Evolutionary conservation across 2,329 filamentous ascomycete genomes (phyloP), one percentile per base, ranked within the genome.

Genomic region (Ilyonectria mors-panacis): DNA sequence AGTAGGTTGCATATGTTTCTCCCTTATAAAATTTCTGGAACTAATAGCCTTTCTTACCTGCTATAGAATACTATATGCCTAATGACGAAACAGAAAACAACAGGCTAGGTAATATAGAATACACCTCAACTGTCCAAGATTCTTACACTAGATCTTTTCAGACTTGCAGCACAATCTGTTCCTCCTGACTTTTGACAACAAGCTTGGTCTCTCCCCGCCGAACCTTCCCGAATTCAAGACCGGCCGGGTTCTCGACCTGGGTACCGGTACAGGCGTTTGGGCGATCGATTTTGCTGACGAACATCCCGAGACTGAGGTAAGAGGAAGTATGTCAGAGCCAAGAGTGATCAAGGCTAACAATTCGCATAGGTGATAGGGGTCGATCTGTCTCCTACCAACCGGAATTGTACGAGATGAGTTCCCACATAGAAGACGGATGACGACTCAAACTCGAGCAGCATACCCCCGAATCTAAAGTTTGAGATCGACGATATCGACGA

Each of bases 221-320:
- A 59, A 59, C 21, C 45, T 50, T 9, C 45, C 45, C 8, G 21
- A 6, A 6, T 59, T 33, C 15, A 50, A 39, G 2, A 21, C 48
- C 13, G 13, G 48, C 12, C 56, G 45, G 4, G 56, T 59, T 23
- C 56, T 59, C 2, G 56, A 59, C 21, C 13, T 59, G 19, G 56
- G 56, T 8, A 48, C 42, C 8, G 56, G 56, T 26, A 59, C 56
- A 28, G 56, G 56, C 6, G 39, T 37, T 17, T 50, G 56, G 56
- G 26, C 56, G 10, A 19, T 50, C 10, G 57, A 59, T n/a, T 59
- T 51, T 51, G 57, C 30, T 15, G 57, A 59, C 26, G 57, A 59
- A 6, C 45, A 59, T 17, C 45, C 57, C 4, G 45, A 51, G 33
- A 26, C 57, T n/a, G 44, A 59, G 33, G 56, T 59, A 13, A 19